Percentiles rank a stretch among this genome's conserved stretches.
Conservation (phyloP, 2,329 filamentous ascomycete species). For the Plenodomus tracheiphilus region DNA sequence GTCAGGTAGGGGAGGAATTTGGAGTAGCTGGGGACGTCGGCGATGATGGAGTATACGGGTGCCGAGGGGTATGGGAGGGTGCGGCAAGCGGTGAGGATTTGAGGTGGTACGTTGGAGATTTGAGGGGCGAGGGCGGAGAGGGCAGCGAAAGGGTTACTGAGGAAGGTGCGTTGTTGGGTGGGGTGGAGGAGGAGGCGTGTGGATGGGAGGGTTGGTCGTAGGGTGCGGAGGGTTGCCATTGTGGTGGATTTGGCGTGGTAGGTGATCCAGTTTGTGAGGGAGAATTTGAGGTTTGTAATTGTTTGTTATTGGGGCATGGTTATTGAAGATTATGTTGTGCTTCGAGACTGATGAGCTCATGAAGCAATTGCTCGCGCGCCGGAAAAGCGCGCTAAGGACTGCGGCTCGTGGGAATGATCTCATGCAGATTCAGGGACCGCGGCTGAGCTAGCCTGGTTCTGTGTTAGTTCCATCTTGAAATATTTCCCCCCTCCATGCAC, state of each 20-base stretch:
- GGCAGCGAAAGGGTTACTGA: constrained; percentile 50
- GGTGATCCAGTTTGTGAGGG: background rate
- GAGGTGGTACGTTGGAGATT: constrained; percentile 45
- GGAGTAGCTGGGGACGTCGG: constrained; percentile 80
- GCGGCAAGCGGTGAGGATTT: constrained; percentile 72
- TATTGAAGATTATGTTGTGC: constrained; percentile 11
- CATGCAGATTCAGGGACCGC: constrained; percentile 20
- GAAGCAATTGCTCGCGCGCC: background rate
- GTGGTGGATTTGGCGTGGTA: background rate
- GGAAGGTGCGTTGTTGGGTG: constrained; percentile 45
- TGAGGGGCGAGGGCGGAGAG: constrained; percentile 39
- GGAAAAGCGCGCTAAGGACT: background rate
- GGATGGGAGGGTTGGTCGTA: constrained; percentile 40
- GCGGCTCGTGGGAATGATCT: constrained; percentile 26
- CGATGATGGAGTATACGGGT: constrained; percentile 80
- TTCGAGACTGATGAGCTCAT: constrained; percentile 2
- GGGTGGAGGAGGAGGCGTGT: constrained; percentile 43
- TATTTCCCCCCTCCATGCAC: constrained; percentile 12
- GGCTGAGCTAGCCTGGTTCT: constrained; percentile 5
- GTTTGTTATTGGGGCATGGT: constrained; percentile 13
- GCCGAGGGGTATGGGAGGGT: constrained; percentile 73
- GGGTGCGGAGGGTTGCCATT: constrained; percentile 28
- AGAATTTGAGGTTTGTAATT: background rate
- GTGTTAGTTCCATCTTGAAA: constrained; percentile 3
- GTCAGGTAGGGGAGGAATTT: constrained; percentile 92